These are phyloP conservation scores for Metschnikowia similis DNA, from an alignment of 805 yeast species.

Conservation along the genomic window DNA sequence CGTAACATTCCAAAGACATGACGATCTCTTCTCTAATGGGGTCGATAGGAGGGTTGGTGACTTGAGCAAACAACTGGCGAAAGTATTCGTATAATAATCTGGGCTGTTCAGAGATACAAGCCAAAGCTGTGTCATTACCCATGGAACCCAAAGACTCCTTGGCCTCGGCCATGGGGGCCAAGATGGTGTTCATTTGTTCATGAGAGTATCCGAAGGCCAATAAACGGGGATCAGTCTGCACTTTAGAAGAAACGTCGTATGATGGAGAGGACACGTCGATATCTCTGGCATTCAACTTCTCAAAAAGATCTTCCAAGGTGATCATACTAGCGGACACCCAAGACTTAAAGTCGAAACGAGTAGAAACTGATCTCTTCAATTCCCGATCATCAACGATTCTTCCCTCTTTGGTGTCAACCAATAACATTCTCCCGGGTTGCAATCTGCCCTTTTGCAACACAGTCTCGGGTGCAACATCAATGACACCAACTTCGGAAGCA, in stretches of 20 bases:
- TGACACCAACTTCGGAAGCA: conserved; percentile 98
- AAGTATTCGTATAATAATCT: conserved; percentile 87
- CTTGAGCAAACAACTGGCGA: conserved; percentile 95
- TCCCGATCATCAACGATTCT: conserved; percentile 90
- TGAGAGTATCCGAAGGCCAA: conserved; percentile 90
- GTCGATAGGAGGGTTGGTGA: conserved; percentile 97
- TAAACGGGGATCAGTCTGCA: conserved; percentile 79
- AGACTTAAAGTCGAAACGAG: conserved; percentile 84
- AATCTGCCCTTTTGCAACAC: conserved; percentile 88
- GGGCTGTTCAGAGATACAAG: conserved; percentile 92
- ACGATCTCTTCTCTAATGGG: conserved; percentile 96
- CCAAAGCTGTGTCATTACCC: conserved; percentile 97
- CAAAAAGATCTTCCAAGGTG: conserved; percentile 69
- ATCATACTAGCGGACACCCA: conserved; percentile 89
- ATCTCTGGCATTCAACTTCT: conserved; percentile 47
- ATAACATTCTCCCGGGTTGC: conserved; percentile 93
- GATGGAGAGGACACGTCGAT: conserved; percentile 19
- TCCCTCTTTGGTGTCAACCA: conserved; percentile 92
- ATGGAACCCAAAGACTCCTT: conserved; percentile 96
- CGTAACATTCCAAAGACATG: conserved; percentile 94
- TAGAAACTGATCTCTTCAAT: conserved; percentile 73
- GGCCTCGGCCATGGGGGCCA: conserved; percentile 95
- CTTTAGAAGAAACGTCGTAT: conserved; percentile 27
- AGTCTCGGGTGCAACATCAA: conserved; percentile 78
- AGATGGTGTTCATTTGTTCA: conserved; percentile 77